phyloP scores from a whole-genome alignment of 192 early-diverging fungal species.

The Spizellomyces punctatus region DNA sequence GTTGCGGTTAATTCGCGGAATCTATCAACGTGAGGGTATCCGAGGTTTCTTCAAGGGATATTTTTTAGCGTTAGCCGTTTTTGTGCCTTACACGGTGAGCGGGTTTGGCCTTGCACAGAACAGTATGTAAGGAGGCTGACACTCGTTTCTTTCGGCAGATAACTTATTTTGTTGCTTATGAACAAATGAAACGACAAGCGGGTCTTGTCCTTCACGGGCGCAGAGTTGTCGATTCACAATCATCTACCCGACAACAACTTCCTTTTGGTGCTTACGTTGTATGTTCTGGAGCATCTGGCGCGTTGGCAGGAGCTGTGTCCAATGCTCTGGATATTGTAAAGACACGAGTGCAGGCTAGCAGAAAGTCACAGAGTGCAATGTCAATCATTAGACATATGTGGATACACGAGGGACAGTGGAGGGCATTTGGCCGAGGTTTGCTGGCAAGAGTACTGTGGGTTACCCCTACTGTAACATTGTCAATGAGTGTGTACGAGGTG shows the following conservation, averaged over 20 bases:
- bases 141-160: constrained; percentile 12
- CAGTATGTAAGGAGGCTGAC: not conserved
- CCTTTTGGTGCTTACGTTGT: constrained; percentile 61
- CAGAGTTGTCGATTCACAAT: not conserved
- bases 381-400: constrained; percentile 36
- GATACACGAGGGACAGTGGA: constrained; percentile 52
- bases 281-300: constrained; percentile 62
- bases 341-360: constrained; percentile 71
- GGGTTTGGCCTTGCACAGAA: not conserved
- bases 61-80: constrained; percentile 71
- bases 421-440: constrained; percentile 69
- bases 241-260: constrained; percentile 22
- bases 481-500: constrained; percentile 74
- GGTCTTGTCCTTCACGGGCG: not conserved
- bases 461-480: constrained; percentile 68
- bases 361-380: constrained; percentile 6
- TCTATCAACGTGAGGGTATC: constrained; percentile 61
- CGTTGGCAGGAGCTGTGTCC: constrained; percentile 60
- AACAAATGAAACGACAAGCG: constrained; percentile 54
- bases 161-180: constrained; percentile 71
- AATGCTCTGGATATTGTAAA: constrained; percentile 80
- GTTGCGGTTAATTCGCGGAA: constrained; percentile 41
- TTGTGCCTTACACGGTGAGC: constrained; percentile 68
- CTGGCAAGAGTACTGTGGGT: constrained; percentile 70
- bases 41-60: constrained; percentile 75